Base-by-base conservation (phyloP, 352 stramenopile species). In the Peronospora farinosa region DNA sequence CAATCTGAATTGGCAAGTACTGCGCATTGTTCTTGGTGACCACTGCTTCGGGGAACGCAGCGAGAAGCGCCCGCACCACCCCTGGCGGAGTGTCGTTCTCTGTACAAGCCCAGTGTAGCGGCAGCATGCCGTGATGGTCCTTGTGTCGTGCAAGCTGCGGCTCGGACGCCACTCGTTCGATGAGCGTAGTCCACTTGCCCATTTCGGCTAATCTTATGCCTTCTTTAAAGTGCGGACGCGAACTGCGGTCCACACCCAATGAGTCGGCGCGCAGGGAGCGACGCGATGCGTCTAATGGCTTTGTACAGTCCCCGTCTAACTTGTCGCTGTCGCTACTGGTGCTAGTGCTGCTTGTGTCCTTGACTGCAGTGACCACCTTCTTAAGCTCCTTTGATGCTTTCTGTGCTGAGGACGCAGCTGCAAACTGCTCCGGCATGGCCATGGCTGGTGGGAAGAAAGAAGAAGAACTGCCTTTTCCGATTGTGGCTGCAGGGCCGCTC, bases 81-180 rank as follows among this genome's bases (percentile, higher is more conserved):
- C 63, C 69, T 3, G 76, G 47, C 3, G 76, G 73, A n/a, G 80
- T 78, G 48, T 92, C 78, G 52, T 86, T 63, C 56, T 92, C 81
- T 0, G 78, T 89, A 40, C 81, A 92, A 17, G 81, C 81, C 81
- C 81, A 92, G 62, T 92, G 81, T 16, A 92, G 58, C 32, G 81
- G 81, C 52, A 90, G 52, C 81, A 92, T 92, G 28, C 81, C 81
- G 53, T 92, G 80, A 47, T 89, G 81, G 60, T 92, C 81, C 32
- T 82, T 81, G 54, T 90, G 78, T 17, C 71, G 63, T 31, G 81
- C 81, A n/a, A 88, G 63, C 47, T 85, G 69, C 27, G 78, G 76
- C 37, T 88, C 70, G 6, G 63, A 65, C 32, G 47, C 49, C 32
- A 92, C 56, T 15, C 74, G 69, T 7, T 73, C 67, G 28, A 92